phyloP scores from a whole-genome alignment of 2,329 filamentous ascomycete species.

The Hymenoscyphus repandus region DNA sequence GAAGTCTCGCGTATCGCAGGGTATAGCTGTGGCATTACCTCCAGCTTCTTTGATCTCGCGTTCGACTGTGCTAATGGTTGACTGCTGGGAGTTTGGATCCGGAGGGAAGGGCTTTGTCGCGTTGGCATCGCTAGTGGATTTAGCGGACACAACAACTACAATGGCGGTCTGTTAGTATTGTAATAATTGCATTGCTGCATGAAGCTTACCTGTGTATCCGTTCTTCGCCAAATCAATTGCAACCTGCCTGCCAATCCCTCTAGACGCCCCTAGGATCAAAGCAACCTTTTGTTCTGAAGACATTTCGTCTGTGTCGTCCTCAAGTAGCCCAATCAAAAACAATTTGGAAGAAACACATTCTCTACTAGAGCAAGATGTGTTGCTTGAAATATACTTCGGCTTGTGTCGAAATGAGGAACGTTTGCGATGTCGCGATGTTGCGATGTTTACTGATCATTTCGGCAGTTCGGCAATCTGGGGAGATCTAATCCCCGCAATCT shows the following conservation, averaged over 20 bases:
- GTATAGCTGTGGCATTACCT: conserved; percentile 58
- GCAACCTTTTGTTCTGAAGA: conserved; percentile 46
- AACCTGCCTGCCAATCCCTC: conserved; percentile 72
- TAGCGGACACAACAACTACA: conserved; percentile 62
- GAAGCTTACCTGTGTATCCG: conserved; percentile 58
- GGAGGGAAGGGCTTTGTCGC: conserved; percentile 60
- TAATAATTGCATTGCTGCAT: neutral
- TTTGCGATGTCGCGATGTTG: neutral
- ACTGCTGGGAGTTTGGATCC: conserved; percentile 67
- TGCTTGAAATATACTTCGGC: neutral
- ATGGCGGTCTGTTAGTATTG: neutral
- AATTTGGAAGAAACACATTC: neutral
- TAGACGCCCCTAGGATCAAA: conserved; percentile 68
- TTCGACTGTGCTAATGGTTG: conserved; percentile 75
- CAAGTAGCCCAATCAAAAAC: conserved; percentile 2
- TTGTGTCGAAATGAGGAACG: neutral
- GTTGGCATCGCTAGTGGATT: conserved; percentile 62
- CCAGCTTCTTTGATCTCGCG: conserved; percentile 65
- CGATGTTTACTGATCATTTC: neutral
- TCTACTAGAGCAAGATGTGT: neutral
- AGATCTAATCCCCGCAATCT: neutral
- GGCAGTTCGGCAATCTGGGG: neutral
- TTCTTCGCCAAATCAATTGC: conserved; percentile 70
- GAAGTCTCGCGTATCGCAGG: conserved; percentile 65
- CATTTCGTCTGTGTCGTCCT: conserved; percentile 9